A percentile compares a stretch with the other conserved stretches of the same genome.
phyloP scores from a whole-genome alignment of 805 yeast species.

The Nakazawaea ambrosiae region DNA sequence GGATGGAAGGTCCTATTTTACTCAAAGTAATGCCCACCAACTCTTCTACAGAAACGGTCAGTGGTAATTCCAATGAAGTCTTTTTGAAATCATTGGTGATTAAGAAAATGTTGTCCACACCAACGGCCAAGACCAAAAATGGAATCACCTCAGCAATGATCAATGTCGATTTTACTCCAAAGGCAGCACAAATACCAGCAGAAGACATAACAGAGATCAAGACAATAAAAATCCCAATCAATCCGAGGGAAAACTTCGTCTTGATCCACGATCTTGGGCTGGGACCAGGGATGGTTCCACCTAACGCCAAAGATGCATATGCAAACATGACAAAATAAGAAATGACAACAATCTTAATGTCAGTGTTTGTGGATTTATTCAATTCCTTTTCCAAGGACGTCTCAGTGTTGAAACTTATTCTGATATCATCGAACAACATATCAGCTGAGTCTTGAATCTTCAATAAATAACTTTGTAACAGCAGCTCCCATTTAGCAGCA shows the following conservation, averaged over 20 bases:
- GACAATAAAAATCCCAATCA: conserved; percentile 80
- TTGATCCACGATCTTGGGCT: conserved; percentile 22
- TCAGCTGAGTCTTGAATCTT: conserved; percentile 22
- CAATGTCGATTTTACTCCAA: conserved; percentile 81
- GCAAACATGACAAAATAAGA: conserved; percentile 84
- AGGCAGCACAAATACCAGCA: conserved; percentile 68
- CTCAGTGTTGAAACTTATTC: conserved; percentile 73
- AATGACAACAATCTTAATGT: conserved; percentile 56
- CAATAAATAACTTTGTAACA: conserved; percentile 49
- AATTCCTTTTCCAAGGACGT: conserved; percentile 80
- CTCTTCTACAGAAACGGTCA: conserved; percentile 34
- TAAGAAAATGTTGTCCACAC: conserved; percentile 91
- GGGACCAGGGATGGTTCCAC: conserved; percentile 18
- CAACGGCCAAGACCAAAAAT: conserved; percentile 84
- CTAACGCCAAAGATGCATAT: conserved; percentile 78
- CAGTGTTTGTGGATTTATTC: conserved; percentile 75
- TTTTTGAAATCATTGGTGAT: conserved; percentile 71
- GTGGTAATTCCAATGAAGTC: conserved; percentile 38
- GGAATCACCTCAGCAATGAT: conserved; percentile 97
- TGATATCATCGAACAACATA: conserved; percentile 34
- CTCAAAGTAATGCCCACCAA: conserved; percentile 61
- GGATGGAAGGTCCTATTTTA: conserved; percentile 80
- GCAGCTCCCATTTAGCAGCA: conserved; percentile 63
- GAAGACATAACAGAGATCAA: conserved; percentile 74
- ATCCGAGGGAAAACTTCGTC: conserved; percentile 71